Evolutionary conservation across 2,329 filamentous ascomycete genomes (phyloP).

Genomic region (Epicoccum nigrum): DNA sequence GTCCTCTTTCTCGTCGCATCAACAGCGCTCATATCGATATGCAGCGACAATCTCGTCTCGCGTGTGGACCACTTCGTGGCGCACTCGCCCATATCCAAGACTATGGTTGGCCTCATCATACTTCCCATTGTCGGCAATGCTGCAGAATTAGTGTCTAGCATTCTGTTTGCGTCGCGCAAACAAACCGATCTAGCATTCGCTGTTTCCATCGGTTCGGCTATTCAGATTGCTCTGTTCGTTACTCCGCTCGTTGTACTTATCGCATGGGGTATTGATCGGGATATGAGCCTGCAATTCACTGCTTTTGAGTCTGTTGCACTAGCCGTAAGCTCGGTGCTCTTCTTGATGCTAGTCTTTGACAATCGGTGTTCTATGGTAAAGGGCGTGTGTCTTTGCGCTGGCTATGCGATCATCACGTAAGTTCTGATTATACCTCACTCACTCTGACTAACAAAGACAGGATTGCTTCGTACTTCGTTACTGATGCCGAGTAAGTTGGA

Average conservation of each 20-base stretch:
- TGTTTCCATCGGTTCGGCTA: slow-evolving; percentile 63
- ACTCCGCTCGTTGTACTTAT: slow-evolving; percentile 64
- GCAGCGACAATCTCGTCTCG: slow-evolving; percentile 65
- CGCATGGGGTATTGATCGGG: slow-evolving; percentile 61
- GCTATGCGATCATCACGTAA: slow-evolving; percentile 21
- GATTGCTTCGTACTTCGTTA: slow-evolving; percentile 10
- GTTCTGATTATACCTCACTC: neutral
- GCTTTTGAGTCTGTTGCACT: slow-evolving; percentile 75
- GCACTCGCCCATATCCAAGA: slow-evolving; percentile 56
- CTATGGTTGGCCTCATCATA: slow-evolving; percentile 65
- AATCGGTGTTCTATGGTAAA: slow-evolving; percentile 17
- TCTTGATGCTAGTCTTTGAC: slow-evolving; percentile 18
- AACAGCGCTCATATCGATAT: slow-evolving; percentile 77
- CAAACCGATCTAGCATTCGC: slow-evolving; percentile 68
- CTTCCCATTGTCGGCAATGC: slow-evolving; percentile 67
- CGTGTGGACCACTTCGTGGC: slow-evolving; percentile 60
- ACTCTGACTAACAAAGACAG: neutral
- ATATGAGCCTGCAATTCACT: slow-evolving; percentile 78
- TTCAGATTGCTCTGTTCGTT: slow-evolving; percentile 66
- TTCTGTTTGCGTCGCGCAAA: slow-evolving; percentile 62
- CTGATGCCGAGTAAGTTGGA: no score
- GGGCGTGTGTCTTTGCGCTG: slow-evolving; percentile 15
- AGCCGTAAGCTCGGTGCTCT: slow-evolving; percentile 16
- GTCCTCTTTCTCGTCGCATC: slow-evolving; percentile 59
- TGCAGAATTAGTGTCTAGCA: slow-evolving; percentile 65